Evolutionary conservation across 345 rosid species (phyloP), one percentile per base, ranked within the genome.

Genomic region (Erucastrum elatum): DNA sequence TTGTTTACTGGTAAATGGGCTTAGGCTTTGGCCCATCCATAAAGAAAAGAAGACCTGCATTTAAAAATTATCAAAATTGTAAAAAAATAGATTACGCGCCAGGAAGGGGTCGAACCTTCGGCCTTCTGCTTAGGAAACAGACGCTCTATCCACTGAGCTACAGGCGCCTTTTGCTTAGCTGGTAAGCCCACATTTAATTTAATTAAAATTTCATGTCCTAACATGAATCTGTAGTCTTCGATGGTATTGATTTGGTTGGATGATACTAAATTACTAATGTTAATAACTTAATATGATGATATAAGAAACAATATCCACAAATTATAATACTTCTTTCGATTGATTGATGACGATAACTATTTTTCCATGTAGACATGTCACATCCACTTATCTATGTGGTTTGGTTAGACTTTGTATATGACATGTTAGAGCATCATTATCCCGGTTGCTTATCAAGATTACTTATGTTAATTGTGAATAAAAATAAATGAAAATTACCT

Each of bases 121-220:
- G 75, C 97, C 89, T 90, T 90, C 96, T 88, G 92, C 96, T 92
- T 92, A 92, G 96, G 96, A 90, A 88, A 90, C 92, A 89, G 91
- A 92, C 92, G 95, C 97, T 92, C 93, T 92, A 92, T 92, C 93
- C 93, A 90, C 95, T 92, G 97, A 90, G 95, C 97, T 92, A 90
- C 93, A 87, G 84, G 90, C 88, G 63, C 63, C 29, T 5, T 56
- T 7, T 55, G 27, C 0, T 53, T 29, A 2, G 3, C 13, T 2
- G 3, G 1, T 9, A 10, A 10, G 49, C 13, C 0, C 4, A 10
- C 10, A 3, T 10, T 0, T 0, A 41, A 35, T 35, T 0, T 1
- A 7, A 35, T 33, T 33, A 10, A 10, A 10, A 4, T 41, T 10
- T 41, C 0, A 11, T 41, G 51, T 11, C 15, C n/a, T 44, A 12